phyloP scores from a whole-genome alignment of 2,329 filamentous ascomycete species.

The Phialophora expanda region DNA sequence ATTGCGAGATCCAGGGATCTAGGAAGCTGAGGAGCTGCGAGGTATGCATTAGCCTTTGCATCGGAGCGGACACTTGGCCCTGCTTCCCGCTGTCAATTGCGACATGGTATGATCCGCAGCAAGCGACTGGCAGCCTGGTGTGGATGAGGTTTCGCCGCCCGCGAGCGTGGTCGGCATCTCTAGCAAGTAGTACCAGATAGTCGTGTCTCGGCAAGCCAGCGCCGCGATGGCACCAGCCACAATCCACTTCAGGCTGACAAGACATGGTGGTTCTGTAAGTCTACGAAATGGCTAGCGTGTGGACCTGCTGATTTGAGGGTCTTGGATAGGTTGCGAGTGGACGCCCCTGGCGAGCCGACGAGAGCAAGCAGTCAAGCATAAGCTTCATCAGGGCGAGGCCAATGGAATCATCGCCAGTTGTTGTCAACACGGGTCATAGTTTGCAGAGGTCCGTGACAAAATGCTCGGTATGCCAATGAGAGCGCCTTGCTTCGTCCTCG shows the following conservation, averaged over 20 bases:
- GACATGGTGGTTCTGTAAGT: neutral
- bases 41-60: conserved; percentile 34
- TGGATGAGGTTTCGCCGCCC: conserved; percentile 30
- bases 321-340: conserved; percentile 4
- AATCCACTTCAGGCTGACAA: conserved; percentile 23
- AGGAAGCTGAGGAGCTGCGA: conserved; percentile 34
- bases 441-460: conserved; percentile 25
- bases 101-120: conserved; percentile 33
- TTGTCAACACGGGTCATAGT: conserved; percentile 16
- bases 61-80: conserved; percentile 37
- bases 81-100: conserved; percentile 37
- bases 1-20: conserved; percentile 28
- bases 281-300: neutral
- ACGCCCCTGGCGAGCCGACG: neutral
- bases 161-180: conserved; percentile 25
- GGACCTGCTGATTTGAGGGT: conserved; percentile 5
- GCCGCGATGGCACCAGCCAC: conserved; percentile 33
- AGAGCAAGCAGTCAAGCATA: conserved; percentile 30
- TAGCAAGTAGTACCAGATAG: conserved; percentile 33
- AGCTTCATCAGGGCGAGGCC: conserved; percentile 26
- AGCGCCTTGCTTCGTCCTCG: neutral
- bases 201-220: conserved; percentile 37
- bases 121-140: conserved; percentile 11
- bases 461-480: conserved; percentile 17
- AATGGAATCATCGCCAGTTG: conserved; percentile 14